Percentiles rank a stretch among this genome's conserved stretches.
Evolutionary conservation across 768 basidiomycete species (phyloP).

Genomic region (Myochromella boudieri): DNA sequence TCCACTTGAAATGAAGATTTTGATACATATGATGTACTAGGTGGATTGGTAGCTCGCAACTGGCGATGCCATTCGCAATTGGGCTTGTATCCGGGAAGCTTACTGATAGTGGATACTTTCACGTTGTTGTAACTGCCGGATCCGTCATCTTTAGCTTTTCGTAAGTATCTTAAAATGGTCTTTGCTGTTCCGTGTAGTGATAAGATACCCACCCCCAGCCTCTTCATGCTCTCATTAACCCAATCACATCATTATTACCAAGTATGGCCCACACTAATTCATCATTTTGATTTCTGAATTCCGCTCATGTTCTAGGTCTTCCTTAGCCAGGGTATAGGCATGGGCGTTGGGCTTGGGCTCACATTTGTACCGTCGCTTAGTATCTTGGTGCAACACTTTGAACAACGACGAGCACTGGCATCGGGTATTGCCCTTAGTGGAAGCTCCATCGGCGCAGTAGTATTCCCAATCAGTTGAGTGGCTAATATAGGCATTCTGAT

Average conservation of each 20-base stretch:
- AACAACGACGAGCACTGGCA: constrained; percentile 35
- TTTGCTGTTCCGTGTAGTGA: neutral
- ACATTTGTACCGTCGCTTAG: constrained; percentile 40
- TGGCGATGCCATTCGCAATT: constrained; percentile 21
- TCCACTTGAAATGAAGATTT: too few species aligned
- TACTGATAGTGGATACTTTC: constrained; percentile 20
- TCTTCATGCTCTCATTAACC: constrained; percentile 40
- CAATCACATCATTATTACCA: constrained; percentile 36
- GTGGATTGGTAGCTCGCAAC: constrained; percentile 24
- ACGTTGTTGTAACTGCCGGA: constrained; percentile 13
- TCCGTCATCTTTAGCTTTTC: constrained; percentile 19
- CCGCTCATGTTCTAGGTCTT: constrained; percentile 16
- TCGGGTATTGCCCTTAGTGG: constrained; percentile 45
- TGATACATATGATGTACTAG: constrained; percentile 3
- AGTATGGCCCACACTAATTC: neutral
- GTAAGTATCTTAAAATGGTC: constrained; percentile 3
- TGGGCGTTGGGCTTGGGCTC: constrained; percentile 39
- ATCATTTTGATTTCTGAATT: neutral
- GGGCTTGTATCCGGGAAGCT: constrained; percentile 21
- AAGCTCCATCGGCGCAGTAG: constrained; percentile 27
- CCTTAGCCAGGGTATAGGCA: constrained; percentile 22
- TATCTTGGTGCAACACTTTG: constrained; percentile 44
- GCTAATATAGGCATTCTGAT: neutral
- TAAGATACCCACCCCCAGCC: too few species aligned
- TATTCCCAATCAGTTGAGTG: constrained; percentile 31